phyloP scores from a whole-genome alignment of 352 stramenopile species.

The Globisporangium okanoganense region DNA sequence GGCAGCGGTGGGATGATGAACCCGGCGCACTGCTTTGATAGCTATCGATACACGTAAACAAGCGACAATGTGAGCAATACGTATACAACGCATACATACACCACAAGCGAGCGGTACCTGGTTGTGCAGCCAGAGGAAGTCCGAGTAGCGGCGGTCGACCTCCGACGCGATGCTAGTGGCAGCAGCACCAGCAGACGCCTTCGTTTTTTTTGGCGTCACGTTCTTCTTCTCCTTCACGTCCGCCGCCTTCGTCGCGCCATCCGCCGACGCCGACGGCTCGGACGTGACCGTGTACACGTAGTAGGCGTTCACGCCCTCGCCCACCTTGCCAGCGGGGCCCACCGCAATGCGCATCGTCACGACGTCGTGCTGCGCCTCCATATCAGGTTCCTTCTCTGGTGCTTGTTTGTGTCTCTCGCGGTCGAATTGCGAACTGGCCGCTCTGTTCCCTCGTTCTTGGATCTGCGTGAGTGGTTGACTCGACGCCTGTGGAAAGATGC shows the following conservation, averaged over 20 bases:
- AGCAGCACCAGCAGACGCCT: neutral
- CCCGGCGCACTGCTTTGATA: conserved; percentile 67
- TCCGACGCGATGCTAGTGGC: conserved; percentile 3
- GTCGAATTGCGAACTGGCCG: conserved; percentile 2
- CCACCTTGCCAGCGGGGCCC: conserved; percentile 66
- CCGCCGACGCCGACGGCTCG: conserved; percentile 21
- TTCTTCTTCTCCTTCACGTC: neutral
- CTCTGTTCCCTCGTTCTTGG: neutral
- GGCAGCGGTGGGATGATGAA: conserved; percentile 84
- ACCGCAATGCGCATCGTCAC: conserved; percentile 48
- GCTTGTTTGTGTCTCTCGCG: neutral
- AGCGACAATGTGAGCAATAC: neutral
- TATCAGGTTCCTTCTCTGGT: neutral
- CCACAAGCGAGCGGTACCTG: conserved; percentile 22
- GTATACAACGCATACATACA: neutral
- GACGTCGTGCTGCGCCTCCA: conserved; percentile 7
- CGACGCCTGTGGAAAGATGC: too few species aligned
- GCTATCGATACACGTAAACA: conserved; percentile 7
- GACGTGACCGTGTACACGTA: conserved; percentile 81
- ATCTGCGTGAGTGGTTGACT: too few species aligned
- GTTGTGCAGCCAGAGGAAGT: conserved; percentile 83
- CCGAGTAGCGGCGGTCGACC: conserved; percentile 82
- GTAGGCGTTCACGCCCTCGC: conserved; percentile 82
- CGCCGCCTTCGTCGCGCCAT: neutral
- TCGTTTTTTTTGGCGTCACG: neutral